These are phyloP conservation scores for Schizothecium vesticola DNA, from an alignment of 495 filamentous ascomycete genomes.

Conservation along the genomic window DNA sequence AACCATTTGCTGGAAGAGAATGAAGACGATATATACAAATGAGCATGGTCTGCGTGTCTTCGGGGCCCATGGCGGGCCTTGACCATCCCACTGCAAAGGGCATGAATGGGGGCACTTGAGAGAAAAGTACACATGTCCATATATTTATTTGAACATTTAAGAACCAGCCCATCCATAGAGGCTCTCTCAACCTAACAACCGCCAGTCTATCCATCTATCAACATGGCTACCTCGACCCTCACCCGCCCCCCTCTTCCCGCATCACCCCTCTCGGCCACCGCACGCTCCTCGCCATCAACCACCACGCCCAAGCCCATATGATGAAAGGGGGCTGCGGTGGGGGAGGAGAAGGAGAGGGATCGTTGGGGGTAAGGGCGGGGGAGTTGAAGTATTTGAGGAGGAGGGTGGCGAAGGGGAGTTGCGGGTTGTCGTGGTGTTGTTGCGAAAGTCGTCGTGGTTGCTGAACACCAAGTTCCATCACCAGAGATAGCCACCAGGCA, in stretches of 20 bases:
- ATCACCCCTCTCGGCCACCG: constrained; percentile 12
- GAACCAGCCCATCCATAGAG: too few relatives aligned
- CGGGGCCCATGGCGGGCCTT: too few relatives aligned
- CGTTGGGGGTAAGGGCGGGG: constrained; percentile 9
- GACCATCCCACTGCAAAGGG: neutral
- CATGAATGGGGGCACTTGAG: too few relatives aligned
- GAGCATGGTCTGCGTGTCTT: too few relatives aligned
- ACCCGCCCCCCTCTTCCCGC: neutral
- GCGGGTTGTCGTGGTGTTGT: too few relatives aligned
- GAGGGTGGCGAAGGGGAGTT: neutral
- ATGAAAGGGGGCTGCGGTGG: constrained; percentile 21
- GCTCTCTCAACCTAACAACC: neutral
- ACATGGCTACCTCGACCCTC: neutral
- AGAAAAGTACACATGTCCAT: neutral
- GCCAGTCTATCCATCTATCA: neutral
- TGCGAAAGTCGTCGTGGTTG: neutral
- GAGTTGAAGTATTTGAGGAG: constrained; percentile 21
- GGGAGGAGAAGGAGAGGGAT: constrained; percentile 7
- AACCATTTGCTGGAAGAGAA: too few relatives aligned
- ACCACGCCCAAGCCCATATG: constrained; percentile 23
- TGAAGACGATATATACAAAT: too few relatives aligned
- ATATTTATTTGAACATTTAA: too few relatives aligned
- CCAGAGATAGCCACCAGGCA: neutral
- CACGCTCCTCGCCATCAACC: constrained; percentile 17
- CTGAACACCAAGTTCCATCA: neutral